Evolutionary conservation across 306 rosid species (phyloP).

Genomic region (Ammopiptanthus mongolicus): DNA sequence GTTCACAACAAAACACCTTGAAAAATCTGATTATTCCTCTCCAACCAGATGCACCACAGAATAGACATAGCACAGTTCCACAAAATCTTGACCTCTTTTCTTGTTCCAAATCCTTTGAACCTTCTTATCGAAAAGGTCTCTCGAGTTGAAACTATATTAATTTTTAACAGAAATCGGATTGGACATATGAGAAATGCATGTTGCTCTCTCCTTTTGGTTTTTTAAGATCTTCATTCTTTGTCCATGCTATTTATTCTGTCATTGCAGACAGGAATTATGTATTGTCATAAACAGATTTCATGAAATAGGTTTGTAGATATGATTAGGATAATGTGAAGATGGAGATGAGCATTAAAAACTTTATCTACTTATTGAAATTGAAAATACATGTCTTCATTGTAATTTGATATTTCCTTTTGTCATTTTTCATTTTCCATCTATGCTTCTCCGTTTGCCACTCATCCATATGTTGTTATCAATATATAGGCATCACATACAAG

Average conservation of each 20-base stretch:
- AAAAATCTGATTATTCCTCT: too few species aligned
- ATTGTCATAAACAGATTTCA: background rate
- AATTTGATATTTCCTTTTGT: slow-evolving; percentile 3
- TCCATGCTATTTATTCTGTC: background rate
- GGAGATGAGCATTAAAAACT: background rate
- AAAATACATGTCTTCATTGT: slow-evolving; percentile 20
- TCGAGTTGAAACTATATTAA: too few species aligned
- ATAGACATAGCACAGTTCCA: too few species aligned
- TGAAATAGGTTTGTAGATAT: slow-evolving; percentile 4
- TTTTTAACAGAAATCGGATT: too few species aligned
- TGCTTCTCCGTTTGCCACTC: slow-evolving; percentile 13
- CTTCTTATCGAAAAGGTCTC: too few species aligned
- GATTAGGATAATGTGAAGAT: slow-evolving; percentile 3
- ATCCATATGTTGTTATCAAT: slow-evolving; percentile 8
- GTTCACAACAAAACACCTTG: too few species aligned
- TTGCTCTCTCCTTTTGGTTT: background rate
- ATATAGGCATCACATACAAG: slow-evolving; percentile 95
- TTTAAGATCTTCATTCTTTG: background rate
- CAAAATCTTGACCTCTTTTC: too few species aligned
- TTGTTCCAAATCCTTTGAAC: too few species aligned
- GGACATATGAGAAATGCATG: background rate
- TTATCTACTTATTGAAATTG: background rate
- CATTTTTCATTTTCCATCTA: slow-evolving; percentile 8
- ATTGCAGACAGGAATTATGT: background rate
- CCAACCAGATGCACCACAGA: too few species aligned